A percentile compares a stretch with the other conserved stretches of the same genome.
Conservation (phyloP, 2,329 filamentous ascomycete genomes). For the Fusarium sp. region DNA sequence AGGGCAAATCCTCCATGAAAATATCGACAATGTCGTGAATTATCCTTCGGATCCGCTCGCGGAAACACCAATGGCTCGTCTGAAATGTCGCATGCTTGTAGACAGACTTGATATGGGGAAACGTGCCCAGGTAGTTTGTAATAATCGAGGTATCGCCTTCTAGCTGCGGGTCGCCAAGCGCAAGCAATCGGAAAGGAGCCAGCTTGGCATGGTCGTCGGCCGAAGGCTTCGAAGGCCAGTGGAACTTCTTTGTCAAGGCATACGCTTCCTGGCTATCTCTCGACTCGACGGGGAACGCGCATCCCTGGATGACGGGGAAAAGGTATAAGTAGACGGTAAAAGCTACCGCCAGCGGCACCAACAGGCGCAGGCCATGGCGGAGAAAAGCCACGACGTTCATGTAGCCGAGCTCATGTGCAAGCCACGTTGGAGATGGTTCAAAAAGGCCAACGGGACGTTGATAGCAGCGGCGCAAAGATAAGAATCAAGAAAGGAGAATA, state of each 20-base stretch:
- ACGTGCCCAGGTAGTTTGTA: conserved; percentile 65
- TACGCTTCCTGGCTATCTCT: conserved; percentile 54
- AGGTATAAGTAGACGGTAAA: conserved; percentile 87
- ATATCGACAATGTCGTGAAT: conserved; percentile 74
- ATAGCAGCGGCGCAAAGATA: conserved; percentile 27
- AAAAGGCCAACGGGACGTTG: conserved; percentile 21
- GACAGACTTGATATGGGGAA: conserved; percentile 68
- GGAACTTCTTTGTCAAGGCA: conserved; percentile 57
- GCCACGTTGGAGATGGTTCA: conserved; percentile 18
- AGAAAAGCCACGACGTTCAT: conserved; percentile 69
- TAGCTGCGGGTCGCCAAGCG: conserved; percentile 92
- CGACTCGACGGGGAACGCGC: conserved; percentile 79
- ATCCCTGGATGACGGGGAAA: conserved; percentile 85
- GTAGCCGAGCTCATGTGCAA: conserved; percentile 59
- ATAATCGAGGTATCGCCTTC: conserved; percentile 92
- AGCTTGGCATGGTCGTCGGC: conserved; percentile 46
- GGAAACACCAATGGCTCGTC: conserved; percentile 61
- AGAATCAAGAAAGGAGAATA: conserved; percentile 22
- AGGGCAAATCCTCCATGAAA: conserved; percentile 76
- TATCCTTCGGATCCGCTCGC: conserved; percentile 66
- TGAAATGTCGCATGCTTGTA: conserved; percentile 64
- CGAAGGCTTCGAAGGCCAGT: conserved; percentile 56
- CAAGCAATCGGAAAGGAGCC: conserved; percentile 88
- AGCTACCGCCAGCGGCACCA: conserved; percentile 74
- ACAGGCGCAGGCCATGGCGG: conserved; percentile 69